Base-by-base conservation (phyloP, 352 stramenopile genomes). In the Phytophthora pistaciae region DNA sequence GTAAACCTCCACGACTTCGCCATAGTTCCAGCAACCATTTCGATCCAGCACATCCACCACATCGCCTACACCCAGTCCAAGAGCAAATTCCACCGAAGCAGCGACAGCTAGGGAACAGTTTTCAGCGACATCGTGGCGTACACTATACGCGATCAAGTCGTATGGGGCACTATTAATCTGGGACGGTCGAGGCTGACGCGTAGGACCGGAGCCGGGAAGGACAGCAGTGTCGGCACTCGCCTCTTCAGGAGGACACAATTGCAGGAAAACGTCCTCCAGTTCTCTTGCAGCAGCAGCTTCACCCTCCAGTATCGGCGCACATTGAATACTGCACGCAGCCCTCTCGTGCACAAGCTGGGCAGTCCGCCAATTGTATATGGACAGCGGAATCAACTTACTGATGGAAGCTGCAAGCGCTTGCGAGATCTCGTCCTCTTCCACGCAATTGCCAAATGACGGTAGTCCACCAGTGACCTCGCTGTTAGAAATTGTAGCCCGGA, bases 341-440 rank as follows among this genome's bases (percentile, higher is more conserved):
- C 87, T 79, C 60, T 94, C 87, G 36, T 86, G 83, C 14, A 94
- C 60, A 0, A 77, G 78, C 67, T 93, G 87, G 10, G 81, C 66
- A n/a, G 65, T 74, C 5, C 79, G 78, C 90, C 90, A 96, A 68
- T 95, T 95, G 18, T 77, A 70, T 33, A 90, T 82, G 13, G 88
- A 92, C 8, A 95, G 62, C 20, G 82, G 72, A 14, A 94, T 62
- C 0, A 95, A 68, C 27, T 85, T 83, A 42, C 70, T 66, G 5
- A 92, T 53, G 4, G 87, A 94, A 44, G 77, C 66, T 40, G 78
- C 60, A 3, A 96, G 70, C 21, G 75, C 71, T 27, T 52, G 71
- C 14, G 83, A 90, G 14, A 96, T 83, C 68, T 94, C 90, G 63
- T 96, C 90, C n/a, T 94, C 80, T 68, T 94, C 87, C 5, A 93